phyloP scores from a whole-genome alignment of 2,329 filamentous ascomycete species.

The Fusarium agapanthi region DNA sequence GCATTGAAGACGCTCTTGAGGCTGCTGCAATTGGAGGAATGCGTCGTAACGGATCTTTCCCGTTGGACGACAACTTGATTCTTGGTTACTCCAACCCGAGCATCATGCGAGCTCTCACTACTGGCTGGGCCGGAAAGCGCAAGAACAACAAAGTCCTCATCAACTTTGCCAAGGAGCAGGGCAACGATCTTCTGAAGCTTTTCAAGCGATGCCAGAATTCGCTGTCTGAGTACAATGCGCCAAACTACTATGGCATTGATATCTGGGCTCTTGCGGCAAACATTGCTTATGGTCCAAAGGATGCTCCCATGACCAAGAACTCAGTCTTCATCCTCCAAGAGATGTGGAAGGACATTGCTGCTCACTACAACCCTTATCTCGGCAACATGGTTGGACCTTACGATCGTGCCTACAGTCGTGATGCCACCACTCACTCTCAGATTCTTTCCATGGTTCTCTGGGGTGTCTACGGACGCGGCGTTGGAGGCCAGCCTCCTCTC shows the following conservation, averaged over 20 bases:
- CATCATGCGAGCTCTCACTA: constrained; percentile 51
- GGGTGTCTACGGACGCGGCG: constrained; percentile 1
- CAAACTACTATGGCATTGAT: constrained; percentile 12
- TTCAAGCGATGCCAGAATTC: constrained; percentile 32
- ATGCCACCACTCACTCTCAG: constrained; percentile 31
- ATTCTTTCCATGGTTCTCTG: constrained; percentile 13
- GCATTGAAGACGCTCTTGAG: constrained; percentile 2
- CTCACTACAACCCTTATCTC: constrained; percentile 34
- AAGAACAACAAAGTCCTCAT: constrained; percentile 48
- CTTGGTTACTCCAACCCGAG: constrained; percentile 53
- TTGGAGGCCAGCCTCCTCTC: constrained; percentile 1
- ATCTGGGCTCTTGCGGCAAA: constrained; percentile 12
- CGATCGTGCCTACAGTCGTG: constrained; percentile 35
- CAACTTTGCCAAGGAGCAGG: constrained; percentile 49
- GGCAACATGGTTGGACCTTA: constrained; percentile 37
- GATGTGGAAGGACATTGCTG: constrained; percentile 34
- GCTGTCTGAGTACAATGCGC: constrained; percentile 7
- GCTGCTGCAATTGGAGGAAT: constrained; percentile 11
- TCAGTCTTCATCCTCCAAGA: constrained; percentile 19
- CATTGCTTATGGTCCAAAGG: constrained; percentile 7
- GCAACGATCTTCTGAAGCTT: constrained; percentile 41
- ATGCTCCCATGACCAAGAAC: constrained; percentile 14
- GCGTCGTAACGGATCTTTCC: constrained; percentile 12
- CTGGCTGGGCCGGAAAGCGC: constrained; percentile 53
- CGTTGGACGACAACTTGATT: constrained; percentile 21